Percentiles rank a stretch among this genome's conserved stretches.
phyloP scores from a whole-genome alignment of 2,329 filamentous ascomycete species.

The Ceratocystis diversiconidia region DNA sequence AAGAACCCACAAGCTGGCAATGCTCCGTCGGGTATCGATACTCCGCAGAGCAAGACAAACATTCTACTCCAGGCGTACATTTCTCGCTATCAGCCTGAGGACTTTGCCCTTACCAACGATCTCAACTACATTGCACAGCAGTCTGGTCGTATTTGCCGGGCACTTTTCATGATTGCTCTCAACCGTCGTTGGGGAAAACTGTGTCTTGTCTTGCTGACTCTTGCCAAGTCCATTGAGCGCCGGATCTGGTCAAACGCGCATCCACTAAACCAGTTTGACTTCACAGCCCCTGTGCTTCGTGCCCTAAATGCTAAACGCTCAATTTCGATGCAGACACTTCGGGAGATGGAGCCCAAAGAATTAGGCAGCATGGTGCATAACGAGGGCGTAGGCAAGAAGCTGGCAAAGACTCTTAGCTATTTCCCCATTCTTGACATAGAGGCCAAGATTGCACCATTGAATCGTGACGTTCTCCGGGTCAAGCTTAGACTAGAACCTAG shows the following conservation, averaged over 20 bases:
- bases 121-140: slow-evolving; percentile 93
- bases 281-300: slow-evolving; percentile 68
- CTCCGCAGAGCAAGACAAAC: slow-evolving; percentile 82
- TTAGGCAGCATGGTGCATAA: slow-evolving; percentile 89
- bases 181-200: slow-evolving; percentile 94
- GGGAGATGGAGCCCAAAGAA: slow-evolving; percentile 86
- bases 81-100: slow-evolving; percentile 71
- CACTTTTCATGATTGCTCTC: slow-evolving; percentile 92
- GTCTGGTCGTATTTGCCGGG: slow-evolving; percentile 81
- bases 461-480: slow-evolving; percentile 87
- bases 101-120: slow-evolving; percentile 87
- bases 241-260: slow-evolving; percentile 91
- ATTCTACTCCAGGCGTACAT: slow-evolving; percentile 91
- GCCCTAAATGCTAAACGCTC: slow-evolving; percentile 72
- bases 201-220: slow-evolving; percentile 74
- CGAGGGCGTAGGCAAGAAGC: slow-evolving; percentile 66
- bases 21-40: slow-evolving; percentile 36
- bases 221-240: slow-evolving; percentile 96
- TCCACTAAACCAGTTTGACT: slow-evolving; percentile 85
- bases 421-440: slow-evolving; percentile 88
- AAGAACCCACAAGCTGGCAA: too few relatives aligned
- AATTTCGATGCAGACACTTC: slow-evolving; percentile 64
- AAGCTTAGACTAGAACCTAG: slow-evolving; percentile 75
- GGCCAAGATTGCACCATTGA: slow-evolving; percentile 86
- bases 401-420: slow-evolving; percentile 68